Evolutionary conservation across 768 basidiomycete genomes (phyloP), one percentile per base, ranked within the genome.

Genomic region (Leucocoprinus birnbaumii): DNA sequence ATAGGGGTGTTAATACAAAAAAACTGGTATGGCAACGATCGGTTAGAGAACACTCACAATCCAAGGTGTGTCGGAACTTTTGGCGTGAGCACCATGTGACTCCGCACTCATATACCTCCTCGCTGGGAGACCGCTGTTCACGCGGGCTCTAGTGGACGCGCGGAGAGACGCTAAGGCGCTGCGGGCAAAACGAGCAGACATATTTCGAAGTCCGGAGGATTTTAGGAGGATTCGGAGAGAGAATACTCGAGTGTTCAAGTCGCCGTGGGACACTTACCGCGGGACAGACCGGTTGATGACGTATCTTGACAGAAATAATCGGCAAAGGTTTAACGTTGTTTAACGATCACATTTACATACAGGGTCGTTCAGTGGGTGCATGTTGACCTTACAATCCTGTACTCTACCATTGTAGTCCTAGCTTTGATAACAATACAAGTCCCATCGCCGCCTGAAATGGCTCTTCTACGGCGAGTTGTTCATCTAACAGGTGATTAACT

Each of bases 381-480:
- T n/a, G n/a, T n/a, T n/a, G n/a, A n/a, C n/a, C n/a, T n/a, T n/a
- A n/a, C n/a, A n/a, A 24, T 24, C 19, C 24, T 58, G 18, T 55
- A 44, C 37, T 31, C 48, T 58, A 65, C 71, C 73, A 73, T 21
- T 59, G 16, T 43, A 73, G 58, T 3, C 77, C 77, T 49, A 74
- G 67, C 51, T 68, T 67, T 14, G 73, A 71, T 53, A 75, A 62
- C 45, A 75, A 68, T 5, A 75, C 69, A 26, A 79, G 63, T 19
- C 76, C 76, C 76, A 80, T 79, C 8, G 79, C 73, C n/a, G 74
- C 76, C 54, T 73, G 70, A 57, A 80, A 79, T 19, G 77, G 73
- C 53, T 74, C 74, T 19, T 63, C 62, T 31, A 53, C 56, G 3
- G 63, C 66, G 38, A 78, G 61, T 10, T 60, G 62, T 31, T 71